Evolutionary conservation across 2,329 filamentous ascomycete species (phyloP), one percentile per base, ranked within the genome.

Genomic region (Sporothrix protearum): DNA sequence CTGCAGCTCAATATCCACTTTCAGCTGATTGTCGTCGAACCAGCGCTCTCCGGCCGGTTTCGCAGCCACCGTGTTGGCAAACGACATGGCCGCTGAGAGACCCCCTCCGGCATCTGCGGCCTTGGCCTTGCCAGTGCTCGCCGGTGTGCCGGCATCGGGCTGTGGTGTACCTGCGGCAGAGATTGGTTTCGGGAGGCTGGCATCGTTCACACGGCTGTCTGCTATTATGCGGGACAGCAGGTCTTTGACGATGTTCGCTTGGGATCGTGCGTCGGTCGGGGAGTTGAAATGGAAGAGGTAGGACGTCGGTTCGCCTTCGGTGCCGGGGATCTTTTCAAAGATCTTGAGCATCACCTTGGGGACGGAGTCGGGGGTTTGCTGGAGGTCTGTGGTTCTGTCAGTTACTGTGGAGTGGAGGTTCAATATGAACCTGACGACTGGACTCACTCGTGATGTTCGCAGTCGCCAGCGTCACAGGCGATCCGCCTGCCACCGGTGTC

Each of bases 271-370:
- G 75, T 92, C 88, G 28, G 86, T 83, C 14, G 87, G 81, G 2
- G 93, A 93, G 72, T 93, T 96, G 82, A 99, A 98, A 75, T 92
- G 91, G 80, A 99, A 97, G 66, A 95, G 88, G 79, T 96, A 93
- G 70, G 89, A 88, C 61, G 90, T 86, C 22, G 92, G 83, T 67
- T 91, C 88, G 36, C 84, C 80, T 33, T 84, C 78, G 7, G 75
- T 83, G 63, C 83, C 83, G 42, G 88, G 81, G 55, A 87, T 81
- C 79, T 94, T 91, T 74, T 91, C 91, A 76, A 97, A 92, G 71
- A 99, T 91, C 80, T 96, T 97, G 73, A 98, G 87, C 86, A 97
- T 97, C 69, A 97, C 94, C 84, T 97, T 97, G 22, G 93, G 85
- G 47, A 89, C 90, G n/a, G 86, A 90, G 73, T 93, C 93, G 14